phyloP scores from a whole-genome alignment of 2,329 filamentous ascomycete genomes.

The Ascocoryne sarcoides region DNA sequence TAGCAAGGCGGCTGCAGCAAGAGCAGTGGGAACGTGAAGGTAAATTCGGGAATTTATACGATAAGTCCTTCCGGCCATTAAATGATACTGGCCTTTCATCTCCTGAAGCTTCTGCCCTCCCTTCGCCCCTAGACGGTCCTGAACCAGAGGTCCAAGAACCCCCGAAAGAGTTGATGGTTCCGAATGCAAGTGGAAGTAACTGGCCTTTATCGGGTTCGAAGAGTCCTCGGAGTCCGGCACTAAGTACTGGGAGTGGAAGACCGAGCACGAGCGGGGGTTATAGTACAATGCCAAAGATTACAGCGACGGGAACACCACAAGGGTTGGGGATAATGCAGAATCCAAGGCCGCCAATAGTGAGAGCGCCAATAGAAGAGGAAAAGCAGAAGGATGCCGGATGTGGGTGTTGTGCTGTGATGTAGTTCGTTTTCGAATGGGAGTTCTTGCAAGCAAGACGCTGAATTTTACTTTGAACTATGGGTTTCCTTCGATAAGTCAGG shows the following conservation, averaged over 20 bases:
- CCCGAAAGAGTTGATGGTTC: constrained; percentile 26
- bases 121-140: background rate
- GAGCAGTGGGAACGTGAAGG: constrained; percentile 94
- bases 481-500: too few species aligned
- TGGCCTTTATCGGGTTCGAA: constrained; percentile 42
- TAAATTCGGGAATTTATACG: constrained; percentile 75
- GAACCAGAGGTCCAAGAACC: constrained; percentile 22
- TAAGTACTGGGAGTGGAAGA: constrained; percentile 34
- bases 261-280: constrained; percentile 40
- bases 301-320: constrained; percentile 31
- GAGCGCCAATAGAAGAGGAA: constrained; percentile 44
- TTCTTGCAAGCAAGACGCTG: too few species aligned
- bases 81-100: constrained; percentile 48
- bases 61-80: constrained; percentile 77
- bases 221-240: constrained; percentile 39
- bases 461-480: too few species aligned
- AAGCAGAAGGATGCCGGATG: constrained; percentile 35
- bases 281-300: constrained; percentile 33
- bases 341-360: constrained; percentile 36
- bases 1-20: constrained; percentile 83
- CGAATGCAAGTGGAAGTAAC: constrained; percentile 27
- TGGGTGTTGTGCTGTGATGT: constrained; percentile 45
- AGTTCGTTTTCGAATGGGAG: background rate
- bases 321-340: constrained; percentile 18
- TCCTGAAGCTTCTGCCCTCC: constrained; percentile 10